These are phyloP conservation scores for Gonapodya sp. DNA, from an alignment of 192 early-diverging fungal species.

Conservation along the genomic window DNA sequence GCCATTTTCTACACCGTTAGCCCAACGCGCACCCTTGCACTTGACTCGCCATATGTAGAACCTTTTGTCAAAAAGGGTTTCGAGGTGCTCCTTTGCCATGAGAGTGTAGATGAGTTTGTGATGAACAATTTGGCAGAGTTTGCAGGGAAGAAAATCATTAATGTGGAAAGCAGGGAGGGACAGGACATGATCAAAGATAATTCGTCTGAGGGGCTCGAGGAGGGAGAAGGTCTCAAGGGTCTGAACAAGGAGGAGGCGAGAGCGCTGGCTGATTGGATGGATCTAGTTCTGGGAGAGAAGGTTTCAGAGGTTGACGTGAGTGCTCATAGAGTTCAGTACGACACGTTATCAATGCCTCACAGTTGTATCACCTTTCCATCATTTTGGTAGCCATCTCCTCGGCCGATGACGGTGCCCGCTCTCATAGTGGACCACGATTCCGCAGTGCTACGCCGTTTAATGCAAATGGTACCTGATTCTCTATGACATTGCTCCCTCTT, in stretches of 20 bases:
- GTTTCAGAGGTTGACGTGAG: constrained; percentile 52
- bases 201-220: constrained; percentile 8
- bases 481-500: not conserved
- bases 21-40: constrained; percentile 12
- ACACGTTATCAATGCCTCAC: not conserved
- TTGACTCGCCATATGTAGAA: constrained; percentile 15
- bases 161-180: constrained; percentile 11
- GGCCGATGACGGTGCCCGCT: constrained; percentile 60
- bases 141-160: constrained; percentile 16
- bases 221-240: constrained; percentile 3
- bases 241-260: constrained; percentile 36
- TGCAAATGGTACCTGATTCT: constrained; percentile 32
- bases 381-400: constrained; percentile 47
- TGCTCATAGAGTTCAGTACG: not conserved
- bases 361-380: too few relatives aligned
- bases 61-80: constrained; percentile 11
- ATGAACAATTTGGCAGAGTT: constrained; percentile 12
- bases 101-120: constrained; percentile 17
- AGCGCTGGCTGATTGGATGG: constrained; percentile 49
- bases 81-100: constrained; percentile 13
- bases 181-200: not conserved
- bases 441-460: constrained; percentile 58
- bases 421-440: constrained; percentile 66
- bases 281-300: constrained; percentile 43
- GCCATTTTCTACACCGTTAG: constrained; percentile 13